Conservation (phyloP, 768 basidiomycete species). For the Mycena latifolia region DNA sequence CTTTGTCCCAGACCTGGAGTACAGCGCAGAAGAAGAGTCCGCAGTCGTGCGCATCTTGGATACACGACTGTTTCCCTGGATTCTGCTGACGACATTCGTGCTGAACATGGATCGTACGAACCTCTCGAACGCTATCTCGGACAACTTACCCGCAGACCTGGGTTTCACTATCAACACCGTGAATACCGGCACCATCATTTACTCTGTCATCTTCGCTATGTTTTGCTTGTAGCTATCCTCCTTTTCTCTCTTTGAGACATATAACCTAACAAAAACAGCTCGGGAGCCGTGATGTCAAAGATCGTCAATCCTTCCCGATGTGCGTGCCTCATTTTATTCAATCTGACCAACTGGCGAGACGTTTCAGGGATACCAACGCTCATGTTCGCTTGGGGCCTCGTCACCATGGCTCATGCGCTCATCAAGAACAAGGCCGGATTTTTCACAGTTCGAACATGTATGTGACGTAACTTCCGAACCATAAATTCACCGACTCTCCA, state of each 20-base stretch:
- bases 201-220: slow-evolving; percentile 48
- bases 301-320: slow-evolving; percentile 52
- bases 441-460: slow-evolving; percentile 45
- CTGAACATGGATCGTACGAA: slow-evolving; percentile 57
- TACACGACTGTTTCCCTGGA: slow-evolving; percentile 14
- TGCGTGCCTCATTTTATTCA: slow-evolving; percentile 16
- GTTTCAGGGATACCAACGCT: slow-evolving; percentile 50
- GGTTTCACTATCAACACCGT: slow-evolving; percentile 53
- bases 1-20: slow-evolving; percentile 7
- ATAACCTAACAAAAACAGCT: slow-evolving; percentile 6
- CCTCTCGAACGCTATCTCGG: slow-evolving; percentile 54
- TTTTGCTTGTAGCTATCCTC: slow-evolving; percentile 41
- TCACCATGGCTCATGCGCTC: slow-evolving; percentile 50
- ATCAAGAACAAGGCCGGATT: slow-evolving; percentile 51
- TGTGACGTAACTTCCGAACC: background rate
- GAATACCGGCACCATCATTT: slow-evolving; percentile 51
- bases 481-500: background rate
- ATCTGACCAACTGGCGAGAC: background rate
- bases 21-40: slow-evolving; percentile 15
- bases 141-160: slow-evolving; percentile 51
- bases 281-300: slow-evolving; percentile 53
- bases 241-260: too few relatives aligned
- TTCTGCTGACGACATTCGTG: slow-evolving; percentile 15
- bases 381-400: slow-evolving; percentile 55
- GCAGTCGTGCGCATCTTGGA: slow-evolving; percentile 21